Evolutionary conservation across 371 early-diverging fungal species (phyloP).

Genomic region (Nosema muscidifuracis): DNA sequence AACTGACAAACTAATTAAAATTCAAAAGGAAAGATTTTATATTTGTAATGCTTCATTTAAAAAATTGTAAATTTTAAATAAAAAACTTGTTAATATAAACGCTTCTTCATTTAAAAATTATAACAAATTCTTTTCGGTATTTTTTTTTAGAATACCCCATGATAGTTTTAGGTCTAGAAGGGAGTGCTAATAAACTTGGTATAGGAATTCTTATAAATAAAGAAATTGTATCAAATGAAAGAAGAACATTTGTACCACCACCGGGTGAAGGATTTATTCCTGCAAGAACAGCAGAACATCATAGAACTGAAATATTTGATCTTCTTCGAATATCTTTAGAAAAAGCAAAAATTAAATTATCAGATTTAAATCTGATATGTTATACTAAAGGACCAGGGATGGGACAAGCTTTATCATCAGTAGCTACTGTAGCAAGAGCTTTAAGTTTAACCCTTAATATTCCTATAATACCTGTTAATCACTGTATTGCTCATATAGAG

Average conservation of each 20-base stretch:
- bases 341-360: conserved; percentile 68
- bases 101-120: too few relatives aligned
- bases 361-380: conserved; percentile 81
- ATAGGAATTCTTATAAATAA: conserved; percentile 82
- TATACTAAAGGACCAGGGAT: conserved; percentile 98
- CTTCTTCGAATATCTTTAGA: conserved; percentile 73
- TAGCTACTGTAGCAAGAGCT: conserved; percentile 86
- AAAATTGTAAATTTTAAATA: too few relatives aligned
- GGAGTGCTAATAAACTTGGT: conserved; percentile 97
- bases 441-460: conserved; percentile 78
- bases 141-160: too few relatives aligned
- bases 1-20: too few relatives aligned
- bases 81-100: too few relatives aligned
- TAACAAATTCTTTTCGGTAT: too few relatives aligned
- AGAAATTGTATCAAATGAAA: conserved; percentile 76
- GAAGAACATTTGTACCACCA: conserved; percentile 89
- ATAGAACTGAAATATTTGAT: conserved; percentile 71
- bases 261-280: conserved; percentile 93
- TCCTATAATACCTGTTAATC: conserved; percentile 93
- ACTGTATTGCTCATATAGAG: conserved; percentile 96
- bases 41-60: too few relatives aligned
- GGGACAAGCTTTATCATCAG: conserved; percentile 83
- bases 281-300: conserved; percentile 87
- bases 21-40: too few relatives aligned
- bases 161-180: conserved; percentile 69